A percentile compares a stretch with the other conserved stretches of the same genome.
phyloP scores from a whole-genome alignment of 225 moss, liverwort and hornwort genomes.

The Marchantia polymorpha region DNA sequence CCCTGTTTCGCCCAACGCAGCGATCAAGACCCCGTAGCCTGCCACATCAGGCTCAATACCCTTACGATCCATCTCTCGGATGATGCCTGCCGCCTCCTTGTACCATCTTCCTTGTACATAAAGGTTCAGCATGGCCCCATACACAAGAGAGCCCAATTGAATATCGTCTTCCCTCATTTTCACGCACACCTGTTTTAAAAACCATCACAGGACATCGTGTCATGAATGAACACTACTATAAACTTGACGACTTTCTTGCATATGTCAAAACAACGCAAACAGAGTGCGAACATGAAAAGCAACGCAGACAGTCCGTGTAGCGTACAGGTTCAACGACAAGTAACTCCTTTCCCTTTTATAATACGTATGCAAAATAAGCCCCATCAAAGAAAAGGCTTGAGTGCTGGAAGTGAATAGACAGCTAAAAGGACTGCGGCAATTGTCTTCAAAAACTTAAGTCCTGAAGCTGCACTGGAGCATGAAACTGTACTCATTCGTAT shows the following conservation, averaged over 20 bases:
- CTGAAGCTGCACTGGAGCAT: too few species aligned
- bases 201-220: neutral
- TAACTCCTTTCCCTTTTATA: too few species aligned
- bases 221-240: neutral
- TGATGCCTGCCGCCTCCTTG: conserved; percentile 60
- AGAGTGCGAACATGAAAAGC: too few species aligned
- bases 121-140: conserved; percentile 75
- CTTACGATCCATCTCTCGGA: conserved; percentile 74
- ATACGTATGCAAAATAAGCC: too few species aligned
- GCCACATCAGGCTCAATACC: conserved; percentile 71
- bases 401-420: too few species aligned
- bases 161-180: conserved; percentile 48
- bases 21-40: conserved; percentile 71
- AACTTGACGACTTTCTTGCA: too few species aligned
- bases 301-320: neutral
- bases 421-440: too few species aligned
- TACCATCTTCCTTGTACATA: conserved; percentile 82
- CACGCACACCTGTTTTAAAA: conserved; percentile 58
- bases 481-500: too few species aligned
- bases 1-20: conserved; percentile 70
- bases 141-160: conserved; percentile 38
- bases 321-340: too few species aligned
- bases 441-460: too few species aligned
- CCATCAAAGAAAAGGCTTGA: too few species aligned
- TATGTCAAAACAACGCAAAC: too few species aligned